phyloP scores from a whole-genome alignment of 306 rosid species.

The Spatholobus suberectus region DNA sequence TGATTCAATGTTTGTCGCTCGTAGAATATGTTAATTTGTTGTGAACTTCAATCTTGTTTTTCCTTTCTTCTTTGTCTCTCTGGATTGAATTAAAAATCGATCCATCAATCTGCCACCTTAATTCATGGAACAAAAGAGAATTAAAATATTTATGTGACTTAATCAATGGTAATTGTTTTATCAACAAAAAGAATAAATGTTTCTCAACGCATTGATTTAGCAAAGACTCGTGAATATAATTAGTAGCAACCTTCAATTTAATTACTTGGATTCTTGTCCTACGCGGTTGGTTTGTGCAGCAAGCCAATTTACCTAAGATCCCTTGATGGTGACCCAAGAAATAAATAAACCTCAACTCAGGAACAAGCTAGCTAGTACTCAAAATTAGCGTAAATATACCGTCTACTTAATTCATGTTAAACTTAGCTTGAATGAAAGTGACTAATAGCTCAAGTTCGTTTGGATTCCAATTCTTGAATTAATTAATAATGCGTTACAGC shows the following conservation, averaged over 20 bases:
- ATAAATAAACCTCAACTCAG: neutral
- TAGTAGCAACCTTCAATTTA: neutral
- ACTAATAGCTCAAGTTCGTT: slow-evolving; percentile 31
- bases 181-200: slow-evolving; percentile 34
- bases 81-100: neutral
- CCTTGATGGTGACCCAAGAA: slow-evolving; percentile 41
- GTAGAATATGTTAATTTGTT: neutral
- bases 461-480: slow-evolving; percentile 8
- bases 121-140: slow-evolving; percentile 25
- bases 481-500: slow-evolving; percentile 23
- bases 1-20: neutral
- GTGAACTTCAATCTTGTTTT: slow-evolving; percentile 2
- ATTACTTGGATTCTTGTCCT: slow-evolving; percentile 24
- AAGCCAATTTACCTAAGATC: slow-evolving; percentile 39
- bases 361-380: neutral
- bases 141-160: neutral
- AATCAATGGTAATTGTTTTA: slow-evolving; percentile 6
- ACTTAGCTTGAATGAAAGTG: slow-evolving; percentile 33
- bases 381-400: neutral
- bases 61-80: neutral
- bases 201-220: slow-evolving; percentile 33
- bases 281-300: slow-evolving; percentile 17
- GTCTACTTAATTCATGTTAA: neutral
- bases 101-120: slow-evolving; percentile 23
- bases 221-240: slow-evolving; percentile 2